Evolutionary conservation across 257 asterid species (phyloP), one percentile per base, ranked within the genome.

Genomic region (Penstemon newberryi): DNA sequence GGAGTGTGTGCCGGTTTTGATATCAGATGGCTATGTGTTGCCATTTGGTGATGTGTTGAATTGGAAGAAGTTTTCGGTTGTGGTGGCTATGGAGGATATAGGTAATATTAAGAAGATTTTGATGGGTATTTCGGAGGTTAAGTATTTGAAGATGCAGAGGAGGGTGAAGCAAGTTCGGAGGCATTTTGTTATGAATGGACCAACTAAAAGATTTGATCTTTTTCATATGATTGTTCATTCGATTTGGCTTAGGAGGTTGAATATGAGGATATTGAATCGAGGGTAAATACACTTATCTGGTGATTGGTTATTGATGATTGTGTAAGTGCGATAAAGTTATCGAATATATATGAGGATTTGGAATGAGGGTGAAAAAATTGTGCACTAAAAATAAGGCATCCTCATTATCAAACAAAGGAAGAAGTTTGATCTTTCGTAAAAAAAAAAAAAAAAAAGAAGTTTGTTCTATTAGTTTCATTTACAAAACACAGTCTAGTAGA

Each of bases 211-310:
- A 73, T 89, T 72, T 76, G 95, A 89, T 72, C 67, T 89, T 7
- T 89, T 89, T 56, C 87, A 85, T 33, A 89, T 89, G 96, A 81
- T 86, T 56, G 44, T 86, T 53, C 95, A 89, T 36, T 89, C 95
- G 6, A 73, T 89, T 37, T 89, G 95, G 95, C 81, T 87, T 12
- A 79, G 96, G 75, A 80, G 96, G 56, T 73, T 89, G 80, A 89
- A 86, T 46, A 25, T 81, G 40, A 80, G 66, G 49, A 25, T 25
- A 25, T 25, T 25, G 33, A 25, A 25, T 25, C 33, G 33, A 25
- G 33, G 33, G 33, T 25, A 25, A 25, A 25, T 25, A 25, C 33
- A 25, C 33, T 25, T 25, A 25, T 25, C 33, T 25, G 33, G 33
- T 25, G 33, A 25, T 25, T 25, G 33, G 33, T 25, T 25, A 25